A percentile compares a stretch with the other conserved stretches of the same genome.
phyloP scores from a whole-genome alignment of 148 eudicot genomes.

The Beta vulgaris region DNA sequence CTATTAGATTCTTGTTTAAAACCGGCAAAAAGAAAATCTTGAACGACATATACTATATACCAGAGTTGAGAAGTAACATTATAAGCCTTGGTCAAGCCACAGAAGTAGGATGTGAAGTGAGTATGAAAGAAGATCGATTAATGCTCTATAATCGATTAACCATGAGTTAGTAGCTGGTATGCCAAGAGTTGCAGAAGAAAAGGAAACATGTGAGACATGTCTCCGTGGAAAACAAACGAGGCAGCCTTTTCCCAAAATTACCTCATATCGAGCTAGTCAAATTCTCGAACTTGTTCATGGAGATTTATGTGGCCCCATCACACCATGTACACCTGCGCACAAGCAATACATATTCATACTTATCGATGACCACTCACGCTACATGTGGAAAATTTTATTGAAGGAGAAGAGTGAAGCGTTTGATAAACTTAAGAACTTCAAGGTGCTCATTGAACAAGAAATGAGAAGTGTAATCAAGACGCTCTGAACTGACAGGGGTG shows the following conservation, averaged over 20 bases:
- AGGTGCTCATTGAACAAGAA: neutral
- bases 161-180: neutral
- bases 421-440: neutral
- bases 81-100: neutral
- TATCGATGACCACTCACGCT: neutral
- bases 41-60: neutral
- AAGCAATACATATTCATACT: neutral
- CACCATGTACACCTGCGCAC: neutral
- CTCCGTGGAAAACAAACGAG: neutral
- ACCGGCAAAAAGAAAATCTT: neutral
- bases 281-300: neutral
- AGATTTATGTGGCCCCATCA: neutral
- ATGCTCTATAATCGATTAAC: neutral
- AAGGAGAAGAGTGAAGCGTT: conserved; percentile 1
- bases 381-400: neutral
- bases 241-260: neutral
- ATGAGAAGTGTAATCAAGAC: neutral
- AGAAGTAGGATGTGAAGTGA: neutral
- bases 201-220: neutral
- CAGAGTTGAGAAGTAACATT: neutral
- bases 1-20: neutral
- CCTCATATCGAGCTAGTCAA: neutral
- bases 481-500: neutral
- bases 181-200: neutral
- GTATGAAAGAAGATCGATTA: neutral